Percentiles rank a stretch among this genome's conserved stretches.
phyloP scores from a whole-genome alignment of 2,329 filamentous ascomycete genomes.

The Penicillium expansum region DNA sequence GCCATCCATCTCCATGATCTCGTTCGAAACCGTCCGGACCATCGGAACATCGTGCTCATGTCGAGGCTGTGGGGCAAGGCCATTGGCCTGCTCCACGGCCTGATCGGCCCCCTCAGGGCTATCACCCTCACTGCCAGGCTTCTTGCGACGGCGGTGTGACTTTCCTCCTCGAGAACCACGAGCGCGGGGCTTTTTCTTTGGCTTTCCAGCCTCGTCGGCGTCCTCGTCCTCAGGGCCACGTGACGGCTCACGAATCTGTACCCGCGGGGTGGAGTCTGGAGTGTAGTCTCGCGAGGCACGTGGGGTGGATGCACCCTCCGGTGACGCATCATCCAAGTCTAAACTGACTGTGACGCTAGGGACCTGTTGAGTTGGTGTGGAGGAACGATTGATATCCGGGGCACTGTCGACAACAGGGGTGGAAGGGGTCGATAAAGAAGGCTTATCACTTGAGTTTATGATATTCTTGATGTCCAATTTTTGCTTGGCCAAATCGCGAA shows the following conservation, averaged over 20 bases:
- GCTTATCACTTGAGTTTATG: conserved; percentile 40
- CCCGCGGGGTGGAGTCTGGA: conserved; percentile 31
- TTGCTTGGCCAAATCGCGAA: conserved; percentile 43
- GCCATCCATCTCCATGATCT: conserved; percentile 59
- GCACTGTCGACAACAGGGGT: conserved; percentile 34
- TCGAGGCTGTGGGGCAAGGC: conserved; percentile 41
- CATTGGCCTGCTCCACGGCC: conserved; percentile 57
- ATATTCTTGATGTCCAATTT: conserved; percentile 48
- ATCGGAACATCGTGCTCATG: conserved; percentile 62
- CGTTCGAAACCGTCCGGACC: conserved; percentile 54
- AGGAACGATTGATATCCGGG: conserved; percentile 28
- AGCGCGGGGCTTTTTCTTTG: conserved; percentile 64
- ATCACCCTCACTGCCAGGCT: conserved; percentile 54
- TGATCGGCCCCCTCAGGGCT: conserved; percentile 58
- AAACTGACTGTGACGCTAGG: conserved; percentile 35
- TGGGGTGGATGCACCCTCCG: conserved; percentile 30
- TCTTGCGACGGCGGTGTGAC: conserved; percentile 56
- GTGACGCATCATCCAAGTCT: conserved; percentile 21
- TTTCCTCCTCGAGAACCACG: conserved; percentile 70
- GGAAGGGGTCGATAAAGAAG: conserved; percentile 38
- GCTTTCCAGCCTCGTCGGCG: conserved; percentile 43
- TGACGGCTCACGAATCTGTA: conserved; percentile 42
- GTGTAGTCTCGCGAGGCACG: conserved; percentile 25
- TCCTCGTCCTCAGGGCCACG: conserved; percentile 35
- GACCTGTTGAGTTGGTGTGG: conserved; percentile 22